Base-by-base conservation (phyloP, 805 yeast species). In the Suhomyces sp. region DNA sequence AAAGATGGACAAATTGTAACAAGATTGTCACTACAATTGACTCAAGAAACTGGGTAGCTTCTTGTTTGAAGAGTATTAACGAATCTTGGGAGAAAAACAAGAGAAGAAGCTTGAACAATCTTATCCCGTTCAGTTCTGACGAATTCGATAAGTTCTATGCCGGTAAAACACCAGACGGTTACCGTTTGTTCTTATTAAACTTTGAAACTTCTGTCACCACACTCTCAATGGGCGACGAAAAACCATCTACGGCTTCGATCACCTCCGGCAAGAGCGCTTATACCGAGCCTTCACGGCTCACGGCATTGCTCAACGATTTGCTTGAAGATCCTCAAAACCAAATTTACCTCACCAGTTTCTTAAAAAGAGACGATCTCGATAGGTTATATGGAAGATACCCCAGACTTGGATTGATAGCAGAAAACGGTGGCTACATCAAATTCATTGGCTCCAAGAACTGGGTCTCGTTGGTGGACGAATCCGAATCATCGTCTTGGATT, bases 391-490 rank as follows among this genome's bases (percentile, higher is more conserved):
- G 86, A 17, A 79, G 89, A 57, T 78, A 83, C 3, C 82, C 86
- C 1, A 81, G 82, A 40, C 62, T 92, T 27, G 97, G 97, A 0
- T 73, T 93, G 48, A 84, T 93, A 56, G 96, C 97, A 1, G 98
- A 92, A 67, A 85, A 86, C 63, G 98, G 98, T 35, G 96, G 90
- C 0, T 89, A 80, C 60, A 77, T 93, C 31, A 84, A 80, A 64
- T 61, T 82, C 17, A 78, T 79, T 13, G 77, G 80, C 19, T 57
- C 72, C 24, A 67, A 73, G 13, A 68, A 73, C 10, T 89, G 96
- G 96, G 68, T 79, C 46, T 77, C 86, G 1, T 73, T 86, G 20
- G 81, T 83, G 27, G 80, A 82, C 52, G 82, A 81, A 54, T 44
- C 53, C 0, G 80, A 75, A 27, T 68, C 78, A 56, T 51, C 56